phyloP scores from a whole-genome alignment of 768 basidiomycete species.

The Tylopilus plumbeoviolaceoides region DNA sequence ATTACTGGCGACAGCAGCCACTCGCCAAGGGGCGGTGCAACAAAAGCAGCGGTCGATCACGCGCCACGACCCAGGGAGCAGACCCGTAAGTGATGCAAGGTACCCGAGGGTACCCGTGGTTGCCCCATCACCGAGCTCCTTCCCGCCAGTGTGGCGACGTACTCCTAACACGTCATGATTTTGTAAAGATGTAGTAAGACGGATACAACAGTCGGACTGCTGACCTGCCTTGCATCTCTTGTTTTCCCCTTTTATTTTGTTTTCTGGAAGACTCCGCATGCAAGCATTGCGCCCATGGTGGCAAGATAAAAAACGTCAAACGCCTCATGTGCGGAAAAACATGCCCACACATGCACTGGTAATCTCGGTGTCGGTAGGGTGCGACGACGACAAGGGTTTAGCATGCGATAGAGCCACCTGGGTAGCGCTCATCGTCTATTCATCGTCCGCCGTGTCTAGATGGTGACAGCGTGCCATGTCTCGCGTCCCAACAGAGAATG shows the following conservation, averaged over 20 bases:
- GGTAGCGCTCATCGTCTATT: neutral
- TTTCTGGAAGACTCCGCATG: neutral
- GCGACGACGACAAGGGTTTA: neutral
- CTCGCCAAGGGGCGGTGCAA: neutral
- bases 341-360: conserved; percentile 2
- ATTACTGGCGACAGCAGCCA: neutral
- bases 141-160: neutral
- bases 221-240: no score
- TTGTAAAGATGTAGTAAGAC: neutral
- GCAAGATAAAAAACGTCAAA: neutral
- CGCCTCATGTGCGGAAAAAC: neutral
- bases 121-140: neutral
- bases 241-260: neutral
- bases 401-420: neutral
- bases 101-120: neutral
- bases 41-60: neutral
- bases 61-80: neutral
- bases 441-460: neutral
- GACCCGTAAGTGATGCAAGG: neutral
- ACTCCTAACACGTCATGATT: neutral
- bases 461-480: neutral
- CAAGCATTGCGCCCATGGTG: neutral
- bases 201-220: neutral
- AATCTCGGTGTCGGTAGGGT: neutral
- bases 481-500: neutral